Conservation (phyloP, 805 yeast genomes). For the Hermanozyma aechmeae region DNA sequence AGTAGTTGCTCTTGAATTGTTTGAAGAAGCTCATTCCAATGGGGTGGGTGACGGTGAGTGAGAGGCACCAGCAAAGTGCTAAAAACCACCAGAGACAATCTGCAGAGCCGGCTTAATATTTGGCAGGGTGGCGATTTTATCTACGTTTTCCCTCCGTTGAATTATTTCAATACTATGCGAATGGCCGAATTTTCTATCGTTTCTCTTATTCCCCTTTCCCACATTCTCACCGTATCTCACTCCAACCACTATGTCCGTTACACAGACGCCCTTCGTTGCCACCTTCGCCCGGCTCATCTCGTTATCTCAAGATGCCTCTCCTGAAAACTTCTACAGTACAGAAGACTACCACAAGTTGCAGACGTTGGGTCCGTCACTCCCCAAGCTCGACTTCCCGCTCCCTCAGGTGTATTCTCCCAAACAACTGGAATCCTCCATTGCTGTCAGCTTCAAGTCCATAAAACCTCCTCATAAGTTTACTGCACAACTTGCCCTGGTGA, state of each 20-base stretch:
- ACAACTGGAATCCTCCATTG: too few relatives aligned
- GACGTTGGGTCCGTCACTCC: conserved; percentile 40
- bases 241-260: neutral
- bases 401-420: too few relatives aligned
- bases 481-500: conserved; percentile 14
- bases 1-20: conserved; percentile 18
- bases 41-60: neutral
- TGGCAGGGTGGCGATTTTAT: too few relatives aligned
- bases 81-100: too few relatives aligned
- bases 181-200: too few relatives aligned
- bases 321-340: conserved; percentile 23
- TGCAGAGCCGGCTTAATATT: too few relatives aligned
- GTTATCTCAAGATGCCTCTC: conserved; percentile 29
- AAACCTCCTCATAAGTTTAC: conserved; percentile 60
- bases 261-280: conserved; percentile 37
- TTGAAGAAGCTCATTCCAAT: conserved; percentile 31
- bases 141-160: too few relatives aligned
- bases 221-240: conserved; percentile 3
- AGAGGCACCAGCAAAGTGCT: too few relatives aligned
- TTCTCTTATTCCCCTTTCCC: too few relatives aligned
- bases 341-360: conserved; percentile 18
- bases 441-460: conserved; percentile 50
- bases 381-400: conserved; percentile 30
- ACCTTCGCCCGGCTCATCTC: conserved; percentile 41
- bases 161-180: neutral